Percentiles rank a stretch among this genome's conserved stretches.
Evolutionary conservation across 1,284 basidiomycete species (phyloP).

Genomic region (Psilocybe mexicana): DNA sequence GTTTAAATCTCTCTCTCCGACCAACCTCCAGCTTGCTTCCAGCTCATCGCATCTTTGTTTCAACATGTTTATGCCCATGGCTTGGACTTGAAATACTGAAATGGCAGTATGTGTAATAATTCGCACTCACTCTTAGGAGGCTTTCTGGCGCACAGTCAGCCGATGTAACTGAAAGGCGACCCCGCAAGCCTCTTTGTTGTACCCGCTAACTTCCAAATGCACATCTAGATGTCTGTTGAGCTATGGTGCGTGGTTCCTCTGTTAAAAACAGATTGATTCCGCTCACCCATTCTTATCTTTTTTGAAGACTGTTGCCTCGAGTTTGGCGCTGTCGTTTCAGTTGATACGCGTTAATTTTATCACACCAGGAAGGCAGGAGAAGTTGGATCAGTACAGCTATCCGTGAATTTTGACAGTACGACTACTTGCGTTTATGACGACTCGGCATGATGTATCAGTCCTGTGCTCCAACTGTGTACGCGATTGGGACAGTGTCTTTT

Average conservation of each 20-base stretch:
- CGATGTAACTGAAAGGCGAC: too few relatives aligned
- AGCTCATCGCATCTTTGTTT: too few relatives aligned
- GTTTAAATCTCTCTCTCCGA: too few relatives aligned
- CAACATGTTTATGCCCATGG: too few relatives aligned
- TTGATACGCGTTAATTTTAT: slow-evolving; percentile 41
- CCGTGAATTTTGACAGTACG: slow-evolving; percentile 33
- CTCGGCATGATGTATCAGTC: slow-evolving; percentile 13
- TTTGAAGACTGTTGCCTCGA: slow-evolving; percentile 37
- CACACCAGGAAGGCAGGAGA: slow-evolving; percentile 27
- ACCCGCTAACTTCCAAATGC: slow-evolving; percentile 26
- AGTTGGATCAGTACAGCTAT: slow-evolving; percentile 39
- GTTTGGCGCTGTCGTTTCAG: slow-evolving; percentile 40
- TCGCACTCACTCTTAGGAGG: too few relatives aligned
- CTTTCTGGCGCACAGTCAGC: too few relatives aligned
- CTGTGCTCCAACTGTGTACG: too few relatives aligned
- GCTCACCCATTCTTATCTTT: neutral
- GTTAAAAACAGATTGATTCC: neutral
- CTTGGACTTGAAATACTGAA: too few relatives aligned
- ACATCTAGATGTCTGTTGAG: slow-evolving; percentile 31
- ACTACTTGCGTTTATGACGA: slow-evolving; percentile 43
- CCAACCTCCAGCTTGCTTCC: too few relatives aligned
- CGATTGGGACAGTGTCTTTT: too few relatives aligned
- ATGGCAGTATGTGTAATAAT: too few relatives aligned
- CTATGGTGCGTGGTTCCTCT: slow-evolving; percentile 22
- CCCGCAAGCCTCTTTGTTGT: too few relatives aligned